phyloP scores from a whole-genome alignment of 169 alveolate species.

The Plasmodium gonderi region DNA sequence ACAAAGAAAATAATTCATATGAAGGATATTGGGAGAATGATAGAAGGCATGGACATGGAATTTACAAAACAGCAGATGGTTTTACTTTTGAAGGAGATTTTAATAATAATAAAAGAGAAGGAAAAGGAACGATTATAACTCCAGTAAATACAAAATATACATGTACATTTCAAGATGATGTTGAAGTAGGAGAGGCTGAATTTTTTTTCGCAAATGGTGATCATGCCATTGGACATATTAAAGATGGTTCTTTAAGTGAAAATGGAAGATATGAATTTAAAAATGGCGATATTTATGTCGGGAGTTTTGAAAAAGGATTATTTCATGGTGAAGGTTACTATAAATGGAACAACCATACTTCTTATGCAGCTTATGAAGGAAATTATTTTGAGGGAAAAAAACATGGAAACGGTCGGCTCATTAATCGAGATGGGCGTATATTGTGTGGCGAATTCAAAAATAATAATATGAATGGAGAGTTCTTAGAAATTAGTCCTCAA shows the following conservation, averaged over 20 bases:
- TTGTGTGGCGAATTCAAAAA: conserved; percentile 81
- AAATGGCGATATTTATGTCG: conserved; percentile 81
- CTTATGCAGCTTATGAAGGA: conserved; percentile 57
- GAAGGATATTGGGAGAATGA: conserved; percentile 95
- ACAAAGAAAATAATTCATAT: conserved; percentile 93
- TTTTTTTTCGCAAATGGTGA: conserved; percentile 70
- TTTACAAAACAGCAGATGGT: conserved; percentile 85
- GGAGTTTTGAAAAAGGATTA: conserved; percentile 74
- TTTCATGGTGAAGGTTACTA: conserved; percentile 79
- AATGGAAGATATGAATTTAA: conserved; percentile 78
- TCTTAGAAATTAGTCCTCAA: conserved; percentile 59
- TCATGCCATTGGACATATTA: conserved; percentile 60
- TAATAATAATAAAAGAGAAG: conserved; percentile 31
- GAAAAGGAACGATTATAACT: conserved; percentile 30
- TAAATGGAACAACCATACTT: conserved; percentile 39
- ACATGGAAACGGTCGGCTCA: conserved; percentile 83
- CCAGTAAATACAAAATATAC: conserved; percentile 41
- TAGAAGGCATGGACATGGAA: conserved; percentile 95
- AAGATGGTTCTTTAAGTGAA: conserved; percentile 61
- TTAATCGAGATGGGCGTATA: conserved; percentile 78
- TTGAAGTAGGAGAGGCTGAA: conserved; percentile 56
- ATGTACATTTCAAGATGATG: conserved; percentile 30
- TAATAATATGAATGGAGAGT: conserved; percentile 58
- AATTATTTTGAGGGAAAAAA: conserved; percentile 78
- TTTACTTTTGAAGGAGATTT: conserved; percentile 72